Evolutionary conservation across 2,329 filamentous ascomycete species (phyloP).

Genomic region (Claviceps spartinae): DNA sequence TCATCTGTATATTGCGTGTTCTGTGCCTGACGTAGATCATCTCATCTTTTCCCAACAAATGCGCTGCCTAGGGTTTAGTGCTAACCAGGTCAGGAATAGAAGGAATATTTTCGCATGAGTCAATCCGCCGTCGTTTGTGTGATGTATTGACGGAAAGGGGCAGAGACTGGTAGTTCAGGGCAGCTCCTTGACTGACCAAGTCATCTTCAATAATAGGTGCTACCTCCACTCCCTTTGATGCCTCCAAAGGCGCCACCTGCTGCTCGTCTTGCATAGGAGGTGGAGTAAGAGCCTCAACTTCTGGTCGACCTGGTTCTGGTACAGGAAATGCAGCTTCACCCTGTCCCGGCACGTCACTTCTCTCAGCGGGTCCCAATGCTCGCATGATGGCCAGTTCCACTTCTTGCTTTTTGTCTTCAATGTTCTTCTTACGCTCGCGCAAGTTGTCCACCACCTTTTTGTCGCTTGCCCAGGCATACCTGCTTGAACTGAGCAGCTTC

Average conservation of each 20-base stretch:
- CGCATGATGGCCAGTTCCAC: slow-evolving; percentile 88
- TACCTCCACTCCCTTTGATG: slow-evolving; percentile 8
- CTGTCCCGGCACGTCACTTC: slow-evolving; percentile 33
- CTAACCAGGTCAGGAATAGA: slow-evolving; percentile 41
- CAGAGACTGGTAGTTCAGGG: slow-evolving; percentile 34
- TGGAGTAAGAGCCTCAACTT: slow-evolving; percentile 80
- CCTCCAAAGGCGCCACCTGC: slow-evolving; percentile 6
- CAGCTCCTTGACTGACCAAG: slow-evolving; percentile 26
- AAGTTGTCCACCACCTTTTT: slow-evolving; percentile 52
- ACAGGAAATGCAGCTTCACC: slow-evolving; percentile 31
- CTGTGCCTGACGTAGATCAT: not conserved
- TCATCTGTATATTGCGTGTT: too few species aligned
- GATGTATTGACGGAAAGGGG: slow-evolving; percentile 37
- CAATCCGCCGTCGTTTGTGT: slow-evolving; percentile 43
- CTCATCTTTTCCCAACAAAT: slow-evolving; percentile 34
- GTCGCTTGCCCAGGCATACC: slow-evolving; percentile 54
- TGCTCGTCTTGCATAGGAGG: slow-evolving; percentile 41
- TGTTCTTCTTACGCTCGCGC: slow-evolving; percentile 50
- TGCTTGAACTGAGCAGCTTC: slow-evolving; percentile 64
- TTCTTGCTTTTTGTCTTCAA: slow-evolving; percentile 72
- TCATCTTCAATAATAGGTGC: slow-evolving; percentile 13
- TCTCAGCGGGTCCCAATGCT: slow-evolving; percentile 52
- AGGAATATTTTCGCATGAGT: slow-evolving; percentile 37
- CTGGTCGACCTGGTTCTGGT: slow-evolving; percentile 57
- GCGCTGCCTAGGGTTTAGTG: slow-evolving; percentile 41